Conservation (phyloP, 1,139 yeast genomes). For the Trichomonascaceae sp. region DNA sequence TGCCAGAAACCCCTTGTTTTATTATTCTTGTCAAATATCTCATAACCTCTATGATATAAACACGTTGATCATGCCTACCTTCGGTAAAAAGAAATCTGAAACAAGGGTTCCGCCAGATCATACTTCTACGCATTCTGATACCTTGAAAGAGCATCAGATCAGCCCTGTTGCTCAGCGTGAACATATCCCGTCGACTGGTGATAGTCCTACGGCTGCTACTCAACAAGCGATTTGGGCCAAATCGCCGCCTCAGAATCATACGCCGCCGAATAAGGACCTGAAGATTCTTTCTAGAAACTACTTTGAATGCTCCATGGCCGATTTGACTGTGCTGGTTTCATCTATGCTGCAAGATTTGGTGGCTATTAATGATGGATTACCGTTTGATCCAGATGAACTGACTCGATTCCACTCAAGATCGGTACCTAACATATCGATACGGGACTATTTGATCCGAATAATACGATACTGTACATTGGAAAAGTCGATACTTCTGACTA, state of each 20-base stretch:
- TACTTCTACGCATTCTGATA: constrained; percentile 7
- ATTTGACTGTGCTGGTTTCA: constrained; percentile 63
- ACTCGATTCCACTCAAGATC: constrained; percentile 91
- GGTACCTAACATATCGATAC: constrained; percentile 81
- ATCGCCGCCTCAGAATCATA: constrained; percentile 4
- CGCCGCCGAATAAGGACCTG: not conserved
- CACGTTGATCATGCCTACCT: constrained; percentile 1
- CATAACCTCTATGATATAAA: not conserved
- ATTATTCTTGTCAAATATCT: not conserved
- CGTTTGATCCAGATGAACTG: constrained; percentile 41
- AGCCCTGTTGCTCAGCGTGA: not conserved
- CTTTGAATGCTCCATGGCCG: constrained; percentile 62
- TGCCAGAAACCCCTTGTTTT: not conserved
- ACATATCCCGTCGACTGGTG: constrained; percentile 4
- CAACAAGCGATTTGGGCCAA: constrained; percentile 6
- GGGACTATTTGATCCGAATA: constrained; percentile 68
- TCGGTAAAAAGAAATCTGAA: constrained; percentile 4
- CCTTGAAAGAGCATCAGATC: not conserved
- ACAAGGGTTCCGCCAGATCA: not conserved
- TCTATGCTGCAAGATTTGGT: constrained; percentile 75
- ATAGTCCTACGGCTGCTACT: constrained; percentile 7
- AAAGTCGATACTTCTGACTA: constrained; percentile 69
- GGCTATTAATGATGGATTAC: constrained; percentile 55
- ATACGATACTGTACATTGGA: constrained; percentile 82
- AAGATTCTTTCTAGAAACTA: constrained; percentile 49